These are phyloP conservation scores for Phascolomyces articulosus DNA, from an alignment of 371 early-diverging fungal species.

Conservation along the genomic window DNA sequence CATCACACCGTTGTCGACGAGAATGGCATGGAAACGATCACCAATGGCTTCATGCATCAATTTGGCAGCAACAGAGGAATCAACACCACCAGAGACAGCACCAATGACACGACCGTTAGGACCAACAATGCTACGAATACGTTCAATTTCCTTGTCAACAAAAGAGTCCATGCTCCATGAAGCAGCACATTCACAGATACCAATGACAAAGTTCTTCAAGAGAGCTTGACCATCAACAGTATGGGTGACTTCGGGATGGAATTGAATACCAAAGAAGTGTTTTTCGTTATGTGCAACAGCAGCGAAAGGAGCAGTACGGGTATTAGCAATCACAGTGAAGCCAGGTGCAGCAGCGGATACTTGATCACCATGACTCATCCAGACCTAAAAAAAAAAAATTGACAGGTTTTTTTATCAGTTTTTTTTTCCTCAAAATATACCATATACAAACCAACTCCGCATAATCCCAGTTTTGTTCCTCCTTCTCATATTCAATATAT, in stretches of 20 bases:
- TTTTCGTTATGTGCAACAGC: constrained; percentile 83
- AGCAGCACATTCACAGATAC: constrained; percentile 81
- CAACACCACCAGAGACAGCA: constrained; percentile 97
- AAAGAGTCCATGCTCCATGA: constrained; percentile 97
- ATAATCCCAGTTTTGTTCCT: too few species aligned
- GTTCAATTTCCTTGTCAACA: constrained; percentile 94
- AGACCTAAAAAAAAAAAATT: constrained; percentile 59
- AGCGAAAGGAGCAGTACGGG: constrained; percentile 87
- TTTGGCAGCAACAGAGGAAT: constrained; percentile 95
- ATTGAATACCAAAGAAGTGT: constrained; percentile 92
- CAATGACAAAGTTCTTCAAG: constrained; percentile 90
- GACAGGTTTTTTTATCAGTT: background rate
- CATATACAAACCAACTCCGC: background rate
- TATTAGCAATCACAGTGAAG: constrained; percentile 86
- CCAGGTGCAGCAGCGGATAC: constrained; percentile 80
- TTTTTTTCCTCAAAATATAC: background rate
- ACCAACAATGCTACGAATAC: constrained; percentile 91
- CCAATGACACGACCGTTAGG: constrained; percentile 94
- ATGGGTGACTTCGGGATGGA: constrained; percentile 98
- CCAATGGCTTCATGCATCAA: constrained; percentile 97
- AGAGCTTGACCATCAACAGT: constrained; percentile 85
- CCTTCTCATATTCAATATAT: too few species aligned
- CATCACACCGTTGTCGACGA: constrained; percentile 99
- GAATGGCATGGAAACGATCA: constrained; percentile 96
- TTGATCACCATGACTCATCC: constrained; percentile 99